Base-by-base conservation (phyloP, 2,329 filamentous ascomycete genomes). In the Chaetomium olivaceum region DNA sequence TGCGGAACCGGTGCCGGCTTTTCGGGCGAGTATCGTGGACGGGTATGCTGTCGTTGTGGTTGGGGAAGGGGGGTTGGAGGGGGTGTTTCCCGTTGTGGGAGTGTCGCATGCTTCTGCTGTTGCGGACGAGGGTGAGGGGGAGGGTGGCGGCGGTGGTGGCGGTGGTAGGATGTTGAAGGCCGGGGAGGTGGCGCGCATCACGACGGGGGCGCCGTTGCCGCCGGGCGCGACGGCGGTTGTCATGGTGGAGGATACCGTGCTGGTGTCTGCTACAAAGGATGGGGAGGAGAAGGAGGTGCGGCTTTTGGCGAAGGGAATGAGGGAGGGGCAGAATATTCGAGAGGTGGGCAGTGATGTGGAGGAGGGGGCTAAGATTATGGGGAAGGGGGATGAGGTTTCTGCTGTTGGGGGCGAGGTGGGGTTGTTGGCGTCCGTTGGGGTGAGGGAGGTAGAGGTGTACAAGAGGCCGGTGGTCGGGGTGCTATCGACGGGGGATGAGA, bases 21-120 rank as follows among this genome's bases (percentile, higher is more conserved):
- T 96, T 78, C 84, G 93, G 65, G 95, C 95, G 21, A 98, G 94
- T 74, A 98, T 97, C 50, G 95, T 99, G 0, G 95, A 99, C 76
- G 95, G 95, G 1, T 99, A 99, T 74, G 95, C 95, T 74, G 95
- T 95, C 2, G 86, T 96, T 0, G 87, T 93, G 46, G n/a, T n/a
- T n/a, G 79, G 80, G 33, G 81, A 87, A 50, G 87, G 84, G 0
- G 87, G 84, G 58, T 85, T 91, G 58, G 91, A 90, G 72, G 93
- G 94, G 0, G 79, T 89, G 0, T 98, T 95, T 74, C 93, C 94
- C 0, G 94, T 99, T 16, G 88, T 90, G 0, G 89, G 91, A 0
- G 84, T 98, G 14, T 96, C 93, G 0, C 93, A 97, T 75, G 95
- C 95, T 12, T n/a, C 58, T 1, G 29, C 62, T n/a, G n/a, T n/a